Evolutionary conservation across 2,329 filamentous ascomycete species (phyloP).

Genomic region (Leptosphaerulina australis): DNA sequence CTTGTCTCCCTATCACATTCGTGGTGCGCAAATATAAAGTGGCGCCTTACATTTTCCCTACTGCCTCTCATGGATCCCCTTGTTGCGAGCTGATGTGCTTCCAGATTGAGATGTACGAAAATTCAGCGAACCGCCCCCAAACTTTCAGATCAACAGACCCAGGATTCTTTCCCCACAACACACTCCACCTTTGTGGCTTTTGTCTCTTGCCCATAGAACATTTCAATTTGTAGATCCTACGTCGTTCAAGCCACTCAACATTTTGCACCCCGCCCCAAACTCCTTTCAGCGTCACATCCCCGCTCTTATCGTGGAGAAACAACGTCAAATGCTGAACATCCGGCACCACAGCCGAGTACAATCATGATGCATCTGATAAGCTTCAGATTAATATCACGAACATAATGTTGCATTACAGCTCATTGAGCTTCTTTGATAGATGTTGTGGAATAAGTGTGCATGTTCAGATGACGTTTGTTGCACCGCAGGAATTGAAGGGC

Average conservation of each 20-base stretch:
- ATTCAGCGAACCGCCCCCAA: not conserved
- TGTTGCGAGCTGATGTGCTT: not conserved
- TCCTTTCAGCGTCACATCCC: constrained; percentile 15
- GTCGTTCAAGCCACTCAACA: constrained; percentile 1
- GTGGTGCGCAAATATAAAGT: not conserved
- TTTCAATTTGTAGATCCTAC: constrained; percentile 26
- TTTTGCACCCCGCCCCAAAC: not conserved
- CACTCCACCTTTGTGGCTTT: constrained; percentile 1
- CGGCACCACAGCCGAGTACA: constrained; percentile 8
- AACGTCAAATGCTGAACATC: constrained; percentile 16
- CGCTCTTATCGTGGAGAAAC: constrained; percentile 16
- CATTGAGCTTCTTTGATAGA: too few relatives aligned
- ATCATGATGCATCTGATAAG: constrained; percentile 13
- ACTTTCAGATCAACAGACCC: constrained; percentile 9
- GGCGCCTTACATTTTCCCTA: not conserved
- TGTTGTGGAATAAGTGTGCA: too few relatives aligned
- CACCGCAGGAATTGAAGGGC: too few relatives aligned
- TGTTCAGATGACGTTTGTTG: not conserved
- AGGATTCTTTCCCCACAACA: constrained; percentile 7
- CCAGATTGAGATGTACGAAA: not conserved
- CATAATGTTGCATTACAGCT: not conserved
- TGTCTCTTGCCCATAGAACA: constrained; percentile 17
- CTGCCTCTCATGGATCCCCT: not conserved
- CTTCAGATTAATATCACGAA: not conserved
- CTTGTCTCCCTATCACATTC: not conserved